A percentile compares a stretch with the other conserved stretches of the same genome.
These are phyloP conservation scores for Ailanthus altissimus DNA, from an alignment of 345 rosid genomes.

Conservation along the genomic window DNA sequence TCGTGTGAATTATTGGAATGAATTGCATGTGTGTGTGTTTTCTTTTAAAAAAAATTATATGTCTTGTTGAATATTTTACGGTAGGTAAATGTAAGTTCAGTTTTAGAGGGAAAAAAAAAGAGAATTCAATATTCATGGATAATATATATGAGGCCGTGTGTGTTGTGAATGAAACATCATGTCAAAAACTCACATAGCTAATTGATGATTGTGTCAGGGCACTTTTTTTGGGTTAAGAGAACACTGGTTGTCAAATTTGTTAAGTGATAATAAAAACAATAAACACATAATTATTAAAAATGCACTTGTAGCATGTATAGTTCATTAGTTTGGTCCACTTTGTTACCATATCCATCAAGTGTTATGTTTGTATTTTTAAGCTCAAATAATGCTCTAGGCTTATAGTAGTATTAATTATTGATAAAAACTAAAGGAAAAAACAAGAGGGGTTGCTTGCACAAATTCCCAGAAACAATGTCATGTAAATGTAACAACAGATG, in stretches of 20 bases:
- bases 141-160: not conserved
- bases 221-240: not conserved
- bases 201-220: not conserved
- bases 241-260: not conserved
- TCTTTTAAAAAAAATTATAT: no score
- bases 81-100: not conserved
- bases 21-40: no score
- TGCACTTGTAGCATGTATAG: no score
- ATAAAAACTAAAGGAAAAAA: not conserved
- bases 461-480: constrained; percentile 7
- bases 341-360: not conserved
- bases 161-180: not conserved
- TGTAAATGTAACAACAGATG: not conserved
- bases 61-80: not conserved
- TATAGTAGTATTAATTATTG: no score
- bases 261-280: no score
- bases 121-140: not conserved
- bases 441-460: not conserved
- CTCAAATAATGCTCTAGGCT: not conserved
- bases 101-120: not conserved
- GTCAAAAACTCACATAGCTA: not conserved
- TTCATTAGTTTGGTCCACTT: not conserved
- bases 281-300: no score
- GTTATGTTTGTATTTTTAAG: not conserved
- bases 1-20: not conserved